phyloP scores from a whole-genome alignment of 495 filamentous ascomycete genomes.

The Recurvomyces mirabilis region DNA sequence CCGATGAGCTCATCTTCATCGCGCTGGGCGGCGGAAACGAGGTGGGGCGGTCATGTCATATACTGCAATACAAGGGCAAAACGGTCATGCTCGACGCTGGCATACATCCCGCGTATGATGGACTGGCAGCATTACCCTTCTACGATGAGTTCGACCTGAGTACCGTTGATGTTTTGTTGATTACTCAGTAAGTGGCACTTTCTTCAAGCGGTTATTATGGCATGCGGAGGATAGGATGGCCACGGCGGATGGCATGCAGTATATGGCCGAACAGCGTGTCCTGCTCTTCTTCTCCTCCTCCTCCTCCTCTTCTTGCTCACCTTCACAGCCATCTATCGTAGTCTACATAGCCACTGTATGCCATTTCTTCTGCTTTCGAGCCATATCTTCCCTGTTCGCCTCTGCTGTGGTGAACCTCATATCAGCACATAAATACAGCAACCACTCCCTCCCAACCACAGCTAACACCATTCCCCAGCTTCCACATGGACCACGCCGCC shows the following conservation, averaged over 20 bases:
- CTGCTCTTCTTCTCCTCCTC: neutral
- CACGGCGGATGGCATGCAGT: neutral
- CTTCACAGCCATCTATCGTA: neutral
- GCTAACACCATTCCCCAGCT: slow-evolving; percentile 37
- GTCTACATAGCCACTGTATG: slow-evolving; percentile 21
- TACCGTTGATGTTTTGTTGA: slow-evolving; percentile 89
- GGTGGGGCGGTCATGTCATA: slow-evolving; percentile 93
- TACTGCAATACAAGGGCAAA: slow-evolving; percentile 97
- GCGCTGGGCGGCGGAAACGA: slow-evolving; percentile 93
- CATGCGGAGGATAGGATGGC: too few species aligned
- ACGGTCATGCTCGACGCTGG: slow-evolving; percentile 99
- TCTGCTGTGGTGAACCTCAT: slow-evolving; percentile 1
- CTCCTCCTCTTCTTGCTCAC: neutral
- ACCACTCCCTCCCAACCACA: neutral
- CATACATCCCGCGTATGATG: slow-evolving; percentile 94
- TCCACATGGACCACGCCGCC: slow-evolving; percentile 94
- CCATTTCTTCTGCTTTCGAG: slow-evolving; percentile 1
- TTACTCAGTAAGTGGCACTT: slow-evolving; percentile 74
- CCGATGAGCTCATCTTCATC: slow-evolving; percentile 86
- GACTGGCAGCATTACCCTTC: slow-evolving; percentile 84
- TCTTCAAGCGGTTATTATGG: neutral
- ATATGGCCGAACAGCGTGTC: neutral
- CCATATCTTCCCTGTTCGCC: neutral
- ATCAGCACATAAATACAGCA: neutral
- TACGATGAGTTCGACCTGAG: slow-evolving; percentile 98